Evolutionary conservation across 768 basidiomycete genomes (phyloP).

Genomic region (Tephrocybe sp.): DNA sequence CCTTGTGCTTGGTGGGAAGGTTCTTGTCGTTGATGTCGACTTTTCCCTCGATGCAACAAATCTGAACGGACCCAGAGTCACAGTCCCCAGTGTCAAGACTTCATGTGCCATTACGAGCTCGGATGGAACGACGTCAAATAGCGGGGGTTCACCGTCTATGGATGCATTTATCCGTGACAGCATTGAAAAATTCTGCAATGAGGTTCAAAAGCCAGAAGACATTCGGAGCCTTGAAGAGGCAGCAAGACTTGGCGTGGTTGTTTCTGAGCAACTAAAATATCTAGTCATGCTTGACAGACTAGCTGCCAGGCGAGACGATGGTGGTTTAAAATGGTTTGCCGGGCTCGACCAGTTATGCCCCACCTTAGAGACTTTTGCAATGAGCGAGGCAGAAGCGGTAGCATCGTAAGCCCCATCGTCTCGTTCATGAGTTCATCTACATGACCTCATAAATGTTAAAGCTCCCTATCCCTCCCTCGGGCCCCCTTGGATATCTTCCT

Average conservation of each 20-base stretch:
- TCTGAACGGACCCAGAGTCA: constrained; percentile 35
- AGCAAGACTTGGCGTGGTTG: constrained; percentile 43
- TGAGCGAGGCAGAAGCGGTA: constrained; percentile 51
- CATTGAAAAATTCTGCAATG: constrained; percentile 57
- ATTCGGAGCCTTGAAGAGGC: constrained; percentile 54
- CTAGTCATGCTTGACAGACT: constrained; percentile 73
- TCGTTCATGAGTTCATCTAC: neutral
- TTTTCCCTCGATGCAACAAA: constrained; percentile 47
- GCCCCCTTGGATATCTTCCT: constrained; percentile 75
- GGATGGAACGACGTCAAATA: constrained; percentile 35
- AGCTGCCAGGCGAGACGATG: constrained; percentile 58
- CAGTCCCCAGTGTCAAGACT: constrained; percentile 63
- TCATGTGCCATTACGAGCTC: constrained; percentile 64
- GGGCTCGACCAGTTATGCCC: constrained; percentile 58
- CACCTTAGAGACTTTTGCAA: constrained; percentile 48
- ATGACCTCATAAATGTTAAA: constrained; percentile 18
- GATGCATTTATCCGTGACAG: constrained; percentile 62
- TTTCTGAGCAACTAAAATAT: constrained; percentile 61
- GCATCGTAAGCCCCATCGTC: constrained; percentile 44
- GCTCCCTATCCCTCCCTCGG: constrained; percentile 35
- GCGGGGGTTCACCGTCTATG: constrained; percentile 53
- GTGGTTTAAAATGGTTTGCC: constrained; percentile 75
- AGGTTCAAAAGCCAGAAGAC: constrained; percentile 56
- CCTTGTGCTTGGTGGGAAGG: constrained; percentile 72
- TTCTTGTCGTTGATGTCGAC: constrained; percentile 79